Percentiles rank a stretch among this genome's conserved stretches.
Evolutionary conservation across 495 filamentous ascomycete genomes (phyloP).

Genomic region (Alectoria sarmentosa): DNA sequence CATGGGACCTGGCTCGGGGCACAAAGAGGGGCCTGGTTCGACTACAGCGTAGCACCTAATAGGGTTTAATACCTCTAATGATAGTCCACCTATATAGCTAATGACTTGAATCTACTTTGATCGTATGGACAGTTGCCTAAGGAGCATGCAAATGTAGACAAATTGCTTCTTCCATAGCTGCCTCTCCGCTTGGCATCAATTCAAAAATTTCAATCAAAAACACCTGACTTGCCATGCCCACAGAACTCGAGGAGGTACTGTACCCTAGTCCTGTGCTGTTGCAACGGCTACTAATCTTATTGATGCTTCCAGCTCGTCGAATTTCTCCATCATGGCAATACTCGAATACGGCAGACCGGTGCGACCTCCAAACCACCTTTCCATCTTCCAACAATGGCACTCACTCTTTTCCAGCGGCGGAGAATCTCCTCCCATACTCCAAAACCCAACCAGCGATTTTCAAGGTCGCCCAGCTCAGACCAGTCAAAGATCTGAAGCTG

Average conservation of each 20-base stretch:
- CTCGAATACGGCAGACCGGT: constrained; percentile 73
- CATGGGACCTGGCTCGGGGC: neutral
- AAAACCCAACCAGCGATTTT: constrained; percentile 70
- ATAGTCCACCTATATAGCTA: neutral
- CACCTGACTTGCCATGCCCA: constrained; percentile 50
- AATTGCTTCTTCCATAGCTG: neutral
- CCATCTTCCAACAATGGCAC: constrained; percentile 22
- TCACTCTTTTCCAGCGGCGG: constrained; percentile 49
- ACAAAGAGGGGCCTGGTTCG: neutral
- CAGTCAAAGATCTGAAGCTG: constrained; percentile 84
- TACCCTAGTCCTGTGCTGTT: neutral
- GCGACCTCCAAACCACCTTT: constrained; percentile 16
- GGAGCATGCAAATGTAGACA: neutral
- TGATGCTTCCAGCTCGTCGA: constrained; percentile 62
- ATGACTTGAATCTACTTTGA: neutral
- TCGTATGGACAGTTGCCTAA: neutral
- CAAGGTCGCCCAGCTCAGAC: constrained; percentile 69
- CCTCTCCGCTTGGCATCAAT: neutral
- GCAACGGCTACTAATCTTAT: constrained; percentile 6
- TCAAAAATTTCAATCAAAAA: too few relatives aligned
- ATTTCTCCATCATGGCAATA: constrained; percentile 85
- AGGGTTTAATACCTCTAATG: neutral
- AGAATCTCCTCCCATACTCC: constrained; percentile 82
- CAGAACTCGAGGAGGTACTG: constrained; percentile 72
- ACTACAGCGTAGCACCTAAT: neutral